Evolutionary conservation across 1,284 basidiomycete genomes (phyloP).

Genomic region (Austropuccinia psidii): DNA sequence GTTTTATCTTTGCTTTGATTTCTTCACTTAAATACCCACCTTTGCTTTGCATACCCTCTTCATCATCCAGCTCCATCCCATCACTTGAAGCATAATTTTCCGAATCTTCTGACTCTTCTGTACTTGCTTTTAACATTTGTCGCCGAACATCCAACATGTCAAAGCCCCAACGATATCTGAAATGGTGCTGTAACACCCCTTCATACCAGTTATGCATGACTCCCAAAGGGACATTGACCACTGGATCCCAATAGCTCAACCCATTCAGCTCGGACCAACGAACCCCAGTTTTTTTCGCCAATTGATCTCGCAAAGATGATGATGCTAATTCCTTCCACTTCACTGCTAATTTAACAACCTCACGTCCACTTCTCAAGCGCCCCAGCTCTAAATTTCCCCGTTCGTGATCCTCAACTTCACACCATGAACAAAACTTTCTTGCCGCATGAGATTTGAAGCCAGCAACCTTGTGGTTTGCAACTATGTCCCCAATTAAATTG

Average conservation of each 20-base stretch:
- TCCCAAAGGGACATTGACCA: background rate
- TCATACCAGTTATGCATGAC: conserved; percentile 27
- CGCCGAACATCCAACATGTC: too few relatives aligned
- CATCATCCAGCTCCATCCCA: too few relatives aligned
- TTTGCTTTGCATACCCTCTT: too few relatives aligned
- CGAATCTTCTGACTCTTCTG: too few relatives aligned
- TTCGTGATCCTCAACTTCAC: too few relatives aligned
- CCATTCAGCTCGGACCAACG: conserved; percentile 18
- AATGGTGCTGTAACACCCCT: conserved; percentile 9
- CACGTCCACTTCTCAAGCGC: too few relatives aligned
- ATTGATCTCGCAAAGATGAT: background rate
- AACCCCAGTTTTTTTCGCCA: background rate
- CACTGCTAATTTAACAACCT: background rate
- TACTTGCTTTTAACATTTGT: too few relatives aligned
- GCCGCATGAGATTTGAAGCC: conserved; percentile 7
- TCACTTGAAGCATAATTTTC: too few relatives aligned
- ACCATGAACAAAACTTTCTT: conserved; percentile 1
- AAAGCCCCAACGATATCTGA: conserved; percentile 10
- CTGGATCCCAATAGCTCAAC: conserved; percentile 10
- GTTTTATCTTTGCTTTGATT: too few relatives aligned
- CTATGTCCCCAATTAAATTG: background rate
- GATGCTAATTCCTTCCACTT: background rate
- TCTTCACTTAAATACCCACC: too few relatives aligned
- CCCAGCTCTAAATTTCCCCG: too few relatives aligned
- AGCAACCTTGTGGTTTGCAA: conserved; percentile 10